Evolutionary conservation across 176 grass and related monocot genomes (phyloP).

Genomic region (Dactylis glomerata): DNA sequence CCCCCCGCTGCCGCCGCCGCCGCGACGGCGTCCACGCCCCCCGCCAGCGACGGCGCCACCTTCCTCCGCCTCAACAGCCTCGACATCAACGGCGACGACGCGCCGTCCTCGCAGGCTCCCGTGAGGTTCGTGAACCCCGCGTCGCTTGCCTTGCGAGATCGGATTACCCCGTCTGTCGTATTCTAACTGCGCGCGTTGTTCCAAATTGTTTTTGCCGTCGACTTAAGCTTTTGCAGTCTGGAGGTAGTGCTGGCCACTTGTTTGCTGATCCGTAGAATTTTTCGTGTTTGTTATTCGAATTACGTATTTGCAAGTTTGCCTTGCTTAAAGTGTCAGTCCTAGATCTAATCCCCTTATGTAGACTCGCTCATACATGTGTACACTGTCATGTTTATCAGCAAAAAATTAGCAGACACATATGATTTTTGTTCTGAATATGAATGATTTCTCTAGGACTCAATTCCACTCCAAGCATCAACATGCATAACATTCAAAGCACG

Average conservation of each 20-base stretch:
- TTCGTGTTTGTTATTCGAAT: not conserved
- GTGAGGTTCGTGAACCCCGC: conserved; percentile 44
- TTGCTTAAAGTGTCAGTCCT: not conserved
- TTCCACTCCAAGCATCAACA: too few species aligned
- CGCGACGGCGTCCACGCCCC: conserved; percentile 39
- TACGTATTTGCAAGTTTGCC: not conserved
- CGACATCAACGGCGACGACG: conserved; percentile 78
- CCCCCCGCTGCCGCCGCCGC: not conserved
- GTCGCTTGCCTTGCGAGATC: not conserved
- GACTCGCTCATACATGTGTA: not conserved
- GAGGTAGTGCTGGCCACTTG: not conserved
- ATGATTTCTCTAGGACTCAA: too few species aligned
- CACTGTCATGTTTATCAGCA: not conserved
- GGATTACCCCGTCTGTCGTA: not conserved
- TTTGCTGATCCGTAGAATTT: not conserved
- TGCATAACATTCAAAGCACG: too few species aligned
- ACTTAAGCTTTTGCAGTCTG: not conserved
- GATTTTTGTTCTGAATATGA: not conserved
- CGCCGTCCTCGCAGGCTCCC: conserved; percentile 59
- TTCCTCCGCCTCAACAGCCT: conserved; percentile 63
- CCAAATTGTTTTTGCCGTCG: not conserved
- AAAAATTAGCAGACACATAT: not conserved
- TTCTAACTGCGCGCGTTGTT: not conserved
- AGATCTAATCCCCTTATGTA: not conserved
- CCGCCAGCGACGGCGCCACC: conserved; percentile 59